phyloP scores from a whole-genome alignment of 805 yeast genomes.

The Groenewaldozyma salmanticensis region DNA sequence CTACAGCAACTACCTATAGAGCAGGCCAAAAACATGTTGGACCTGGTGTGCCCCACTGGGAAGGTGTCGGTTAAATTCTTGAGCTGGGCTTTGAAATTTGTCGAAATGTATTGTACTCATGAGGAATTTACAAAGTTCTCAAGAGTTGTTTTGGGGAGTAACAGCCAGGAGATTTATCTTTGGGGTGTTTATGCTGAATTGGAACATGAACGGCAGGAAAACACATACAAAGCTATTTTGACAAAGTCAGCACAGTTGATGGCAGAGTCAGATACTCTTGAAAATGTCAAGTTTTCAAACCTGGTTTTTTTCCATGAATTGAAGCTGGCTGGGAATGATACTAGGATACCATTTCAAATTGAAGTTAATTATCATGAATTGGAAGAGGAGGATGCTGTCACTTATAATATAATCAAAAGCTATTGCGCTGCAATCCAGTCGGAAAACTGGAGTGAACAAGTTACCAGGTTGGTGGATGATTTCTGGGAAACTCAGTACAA shows the following conservation, averaged over 20 bases:
- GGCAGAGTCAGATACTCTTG: neutral
- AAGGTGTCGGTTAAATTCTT: neutral
- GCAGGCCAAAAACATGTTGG: neutral
- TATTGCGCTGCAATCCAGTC: too few species aligned
- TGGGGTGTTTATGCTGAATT: neutral
- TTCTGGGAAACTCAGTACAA: neutral
- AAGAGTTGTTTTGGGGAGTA: neutral
- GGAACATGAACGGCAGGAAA: neutral
- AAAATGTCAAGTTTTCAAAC: neutral
- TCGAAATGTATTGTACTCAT: neutral
- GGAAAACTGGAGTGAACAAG: neutral
- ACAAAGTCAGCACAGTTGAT: neutral
- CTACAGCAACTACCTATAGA: neutral
- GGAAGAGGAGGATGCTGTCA: neutral
- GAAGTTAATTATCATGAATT: neutral
- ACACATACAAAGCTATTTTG: neutral
- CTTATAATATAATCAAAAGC: too few species aligned
- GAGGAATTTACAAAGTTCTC: neutral
- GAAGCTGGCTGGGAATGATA: neutral
- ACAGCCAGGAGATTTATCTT: neutral
- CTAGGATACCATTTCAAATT: neutral
- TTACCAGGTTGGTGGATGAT: neutral
- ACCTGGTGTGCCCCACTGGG: neutral
- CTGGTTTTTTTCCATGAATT: too few species aligned
- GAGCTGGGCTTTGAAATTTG: conserved; percentile 1